Percentiles rank a stretch among this genome's conserved stretches.
phyloP scores from a whole-genome alignment of 176 grass and related monocot genomes.

The Paspalum vaginatum region DNA sequence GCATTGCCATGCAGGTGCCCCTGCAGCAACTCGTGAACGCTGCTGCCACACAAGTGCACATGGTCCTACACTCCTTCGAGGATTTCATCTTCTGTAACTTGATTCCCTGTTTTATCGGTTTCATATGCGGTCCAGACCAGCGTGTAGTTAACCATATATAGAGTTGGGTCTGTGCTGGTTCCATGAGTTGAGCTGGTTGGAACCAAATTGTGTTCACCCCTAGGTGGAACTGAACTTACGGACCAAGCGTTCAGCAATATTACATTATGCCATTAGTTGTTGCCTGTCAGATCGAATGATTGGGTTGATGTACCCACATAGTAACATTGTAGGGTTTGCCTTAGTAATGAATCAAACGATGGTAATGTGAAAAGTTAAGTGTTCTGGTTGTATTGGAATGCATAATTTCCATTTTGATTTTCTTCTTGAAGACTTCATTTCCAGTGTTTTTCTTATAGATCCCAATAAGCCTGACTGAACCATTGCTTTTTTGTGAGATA shows the following conservation, averaged over 20 bases:
- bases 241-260: not conserved
- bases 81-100: too few species aligned
- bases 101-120: too few species aligned
- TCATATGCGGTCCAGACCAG: too few species aligned
- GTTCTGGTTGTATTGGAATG: not conserved
- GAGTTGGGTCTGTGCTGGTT: too few species aligned
- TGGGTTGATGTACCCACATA: not conserved
- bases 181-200: too few species aligned
- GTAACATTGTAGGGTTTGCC: not conserved
- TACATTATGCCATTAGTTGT: not conserved
- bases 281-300: not conserved
- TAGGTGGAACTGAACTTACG: conserved; percentile 10
- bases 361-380: not conserved
- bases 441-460: not conserved
- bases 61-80: too few species aligned
- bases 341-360: not conserved
- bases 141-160: too few species aligned
- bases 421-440: not conserved
- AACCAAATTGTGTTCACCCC: too few species aligned
- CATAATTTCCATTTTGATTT: not conserved
- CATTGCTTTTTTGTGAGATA: not conserved
- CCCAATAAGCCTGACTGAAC: not conserved
- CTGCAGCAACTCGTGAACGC: too few species aligned
- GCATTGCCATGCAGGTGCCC: too few species aligned
- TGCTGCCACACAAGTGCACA: too few species aligned